Base-by-base conservation (phyloP, 139 green algal species). In the Chlamydomonas applanata region DNA sequence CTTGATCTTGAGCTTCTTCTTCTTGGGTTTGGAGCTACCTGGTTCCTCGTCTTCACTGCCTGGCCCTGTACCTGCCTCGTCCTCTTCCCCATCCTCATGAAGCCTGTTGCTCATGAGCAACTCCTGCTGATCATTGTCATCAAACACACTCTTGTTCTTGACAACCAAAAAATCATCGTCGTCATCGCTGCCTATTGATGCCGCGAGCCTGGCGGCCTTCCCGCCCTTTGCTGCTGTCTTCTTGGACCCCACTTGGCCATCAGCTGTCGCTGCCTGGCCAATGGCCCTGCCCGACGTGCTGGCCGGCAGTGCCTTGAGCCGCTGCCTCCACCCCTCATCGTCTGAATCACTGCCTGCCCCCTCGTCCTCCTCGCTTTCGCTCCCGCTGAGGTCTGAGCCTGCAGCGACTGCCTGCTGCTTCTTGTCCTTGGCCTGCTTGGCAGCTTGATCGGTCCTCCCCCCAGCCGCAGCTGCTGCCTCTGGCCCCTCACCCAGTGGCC, bases 1-100 rank as follows among this genome's bases (percentile, higher is more conserved):
- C 66, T 87, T 85, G 57, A 94, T 95, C 57, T 81, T 86, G 78
- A 91, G 82, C 73, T 83, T 88, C 85, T 93, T 94, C 76, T 87
- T 89, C 83, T 92, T 91, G 40, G 40, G 40, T 49, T 90, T 87
- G 22, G 65, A 7, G 1, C 27, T 45, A 3, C 67, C 29, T 25
- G 13, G 34, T 5, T 25, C 44, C 33, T 49, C 33, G 25, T 62
- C 63, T n/a, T 56, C 56, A 34, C 63, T 32, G 62, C 33, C 11
- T 76, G 73, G 44, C 46, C 66, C 20, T 29, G n/a, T 33, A 45
- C 22, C 64, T 46, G 4, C 14, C 49, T 34, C 46, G 4, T 25
- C 25, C 44, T 33, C 53, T 63, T 30, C 68, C 40, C 53, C 36
- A 45, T 4, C 29, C n/a, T n/a, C n/a, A n/a, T n/a, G n/a, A n/a